Evolutionary conservation across 179 eudicot species (phyloP), one percentile per base, ranked within the genome.

Genomic region (Beta lomatogona): DNA sequence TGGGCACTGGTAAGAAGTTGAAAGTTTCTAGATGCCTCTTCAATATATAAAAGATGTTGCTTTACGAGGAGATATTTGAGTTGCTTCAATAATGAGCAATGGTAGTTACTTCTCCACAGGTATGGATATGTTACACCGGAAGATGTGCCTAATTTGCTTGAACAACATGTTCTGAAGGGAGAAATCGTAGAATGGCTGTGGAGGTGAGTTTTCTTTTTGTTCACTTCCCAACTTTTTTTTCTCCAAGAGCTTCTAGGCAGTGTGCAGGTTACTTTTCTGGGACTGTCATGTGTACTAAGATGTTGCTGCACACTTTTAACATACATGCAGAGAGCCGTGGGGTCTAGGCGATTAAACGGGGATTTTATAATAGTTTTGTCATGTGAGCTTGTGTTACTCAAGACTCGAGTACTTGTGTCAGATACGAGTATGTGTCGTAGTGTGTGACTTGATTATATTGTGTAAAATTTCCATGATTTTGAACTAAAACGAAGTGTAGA

Each of bases 81-180:
- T 44, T 73, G 55, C 52, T 60, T 14, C 18, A 69, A 45, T 19
- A 8, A 3, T 72, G 0, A 78, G 78, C 70, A 67, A 68, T 25
- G 19, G 25, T 71, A 31, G 58, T 65, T 83, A 15, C 14, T 76
- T 55, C 41, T 67, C 19, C 45, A 12, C 88, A 96, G 99, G 99
- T 94, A 96, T 84, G 99, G 99, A 19, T 94, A 96, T 88, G 97
- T 96, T 80, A 88, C 91, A 75, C 95, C 91, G 31, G 97, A 96
- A 52, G 97, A 94, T 89, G 97, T 94, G 44, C 90, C 97, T 79
- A 72, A 77, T 79, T 87, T 94, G 94, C 93, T 96, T n/a, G 96
- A 91, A 72, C 96, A 94, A 58, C 99, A 94, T 81, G 86, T 94
- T 79, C 79, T 90, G 79, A 94, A 88, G 86, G 97, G 96, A 86